Base-by-base conservation (phyloP, 495 filamentous ascomycete genomes). In the Monascus purpureus region DNA sequence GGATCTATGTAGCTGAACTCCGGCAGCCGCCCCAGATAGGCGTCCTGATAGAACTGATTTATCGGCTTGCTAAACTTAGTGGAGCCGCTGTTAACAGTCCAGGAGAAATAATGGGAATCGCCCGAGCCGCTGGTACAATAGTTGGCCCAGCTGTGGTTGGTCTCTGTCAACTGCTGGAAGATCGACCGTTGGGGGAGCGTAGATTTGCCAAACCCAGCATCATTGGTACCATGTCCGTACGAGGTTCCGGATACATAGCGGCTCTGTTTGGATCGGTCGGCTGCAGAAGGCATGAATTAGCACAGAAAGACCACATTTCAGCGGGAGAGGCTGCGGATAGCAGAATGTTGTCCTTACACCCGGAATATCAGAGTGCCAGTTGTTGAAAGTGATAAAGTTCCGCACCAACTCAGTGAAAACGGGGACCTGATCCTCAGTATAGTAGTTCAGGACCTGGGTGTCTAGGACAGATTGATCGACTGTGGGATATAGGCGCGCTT, bases 1-100 rank as follows among this genome's bases (percentile, higher is more conserved):
- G 66, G 66, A 49, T 70, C 63, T 36, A 70, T 41, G 40, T 62
- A 70, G 28, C 54, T 59, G 37, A 70, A 53, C 25, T 63, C 43
- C 4, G 65, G 52, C 1, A 68, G 61, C 1, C 31, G 45, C 17
- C 66, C 57, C 9, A 46, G 42, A 12, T 40, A 40, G 6, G 55
- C 56, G 18, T 61, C 61, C 4, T 47, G 36, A 44, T 55, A 61
- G 45, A 58, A 58, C 30, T 52, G 38, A 3, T 39, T 31, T 5
- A 59, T 35, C 3, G 58, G 49, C 11, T 45, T 36, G 30, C 52
- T 43, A 13, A 49, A 51, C 42, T 46, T 41, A n/a, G 40, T 29
- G 33, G 35, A n/a, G n/a, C n/a, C 36, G 20, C 57, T 57, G 0
- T 32, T 44, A 24, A 43, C 42, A 15, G 64, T 66, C 63, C 63